Base-by-base conservation (phyloP, 2,329 filamentous ascomycete species). In the Aspergillus ruber region DNA sequence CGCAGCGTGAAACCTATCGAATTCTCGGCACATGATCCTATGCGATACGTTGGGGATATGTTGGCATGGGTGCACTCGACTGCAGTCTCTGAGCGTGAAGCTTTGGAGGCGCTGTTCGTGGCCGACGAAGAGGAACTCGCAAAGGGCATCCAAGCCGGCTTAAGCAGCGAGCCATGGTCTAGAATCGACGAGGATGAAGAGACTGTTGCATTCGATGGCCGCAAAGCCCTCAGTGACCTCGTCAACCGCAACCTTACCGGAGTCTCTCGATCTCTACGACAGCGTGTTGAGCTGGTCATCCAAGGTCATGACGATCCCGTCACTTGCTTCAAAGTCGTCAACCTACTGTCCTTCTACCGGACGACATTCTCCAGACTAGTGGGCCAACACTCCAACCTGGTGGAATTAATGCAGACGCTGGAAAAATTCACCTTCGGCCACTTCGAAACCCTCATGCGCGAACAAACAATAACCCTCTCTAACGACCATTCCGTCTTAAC, bases 11-110 rank as follows among this genome's bases (percentile, higher is more conserved):
- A 97, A 63, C 91, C 93, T 0, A 98, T 98, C 54, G 91, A 98
- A 63, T 81, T 97, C 58, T 86, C 85, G 9, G 91, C 93, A 1
- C 91, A 97, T 64, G 93, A 98, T 61, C 85, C 89, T 1, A 72
- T 97, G 21, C 83, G 93, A 17, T 97, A 97, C 65, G 83, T 94
- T 2, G 90, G 93, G 45, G 93, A 98, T 63, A 98, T 98, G 90
- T 78, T 98, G 12, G 93, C 93, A 4, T 98, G 93, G 93, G 83
- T 86, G 5, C 93, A 98, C 65, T 95, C 93, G 0, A 87, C 90
- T 2, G 85, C 91, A 0, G 93, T 98, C 1, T 94, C 91, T 27
- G 93, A 98, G 67, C 81, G 88, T 45, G 93, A 98, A 68, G 90
- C 90, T 0, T 76, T 98, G 5, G 91, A 97, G 65, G 83, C 89